phyloP scores from a whole-genome alignment of 2,329 filamentous ascomycete genomes.

The Verticillium klebahnii region DNA sequence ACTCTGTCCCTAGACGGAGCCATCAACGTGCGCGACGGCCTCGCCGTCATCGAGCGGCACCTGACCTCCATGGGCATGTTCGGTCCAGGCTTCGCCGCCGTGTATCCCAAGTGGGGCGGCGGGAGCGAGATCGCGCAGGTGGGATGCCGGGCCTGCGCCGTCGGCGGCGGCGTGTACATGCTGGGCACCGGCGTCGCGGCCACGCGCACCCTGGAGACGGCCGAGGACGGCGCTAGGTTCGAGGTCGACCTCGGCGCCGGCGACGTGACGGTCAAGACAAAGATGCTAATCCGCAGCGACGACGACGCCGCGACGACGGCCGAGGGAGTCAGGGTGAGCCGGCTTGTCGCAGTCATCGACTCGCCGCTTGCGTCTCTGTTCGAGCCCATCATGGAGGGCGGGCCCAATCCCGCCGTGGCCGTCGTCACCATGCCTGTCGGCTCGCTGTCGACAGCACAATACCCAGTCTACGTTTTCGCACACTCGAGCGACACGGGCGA shows the following conservation, averaged over 20 bases:
- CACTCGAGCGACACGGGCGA: conserved; percentile 92
- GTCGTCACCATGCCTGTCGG: conserved; percentile 62
- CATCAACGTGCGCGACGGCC: conserved; percentile 58
- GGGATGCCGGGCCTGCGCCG: conserved; percentile 82
- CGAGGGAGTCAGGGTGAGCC: conserved; percentile 38
- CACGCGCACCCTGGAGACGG: conserved; percentile 14
- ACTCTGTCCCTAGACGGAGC: conserved; percentile 67
- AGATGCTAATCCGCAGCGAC: conserved; percentile 43
- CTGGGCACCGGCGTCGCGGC: conserved; percentile 63
- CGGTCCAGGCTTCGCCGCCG: conserved; percentile 81
- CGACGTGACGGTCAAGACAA: conserved; percentile 51
- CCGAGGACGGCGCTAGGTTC: conserved; percentile 22
- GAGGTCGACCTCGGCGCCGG: conserved; percentile 48
- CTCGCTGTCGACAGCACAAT: conserved; percentile 33
- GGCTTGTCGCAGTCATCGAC: conserved; percentile 65
- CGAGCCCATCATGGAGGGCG: conserved; percentile 65
- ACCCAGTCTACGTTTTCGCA: conserved; percentile 56
- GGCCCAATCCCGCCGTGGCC: conserved; percentile 68
- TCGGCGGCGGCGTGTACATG: conserved; percentile 88
- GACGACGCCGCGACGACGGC: conserved; percentile 21
- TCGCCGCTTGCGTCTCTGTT: conserved; percentile 65
- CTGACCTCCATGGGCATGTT: conserved; percentile 83
- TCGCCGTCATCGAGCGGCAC: conserved; percentile 73
- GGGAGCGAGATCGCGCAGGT: conserved; percentile 87
- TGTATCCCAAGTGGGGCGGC: conserved; percentile 92